phyloP scores from a whole-genome alignment of 2,329 filamentous ascomycete species.

The Incumbomyces lentus region DNA sequence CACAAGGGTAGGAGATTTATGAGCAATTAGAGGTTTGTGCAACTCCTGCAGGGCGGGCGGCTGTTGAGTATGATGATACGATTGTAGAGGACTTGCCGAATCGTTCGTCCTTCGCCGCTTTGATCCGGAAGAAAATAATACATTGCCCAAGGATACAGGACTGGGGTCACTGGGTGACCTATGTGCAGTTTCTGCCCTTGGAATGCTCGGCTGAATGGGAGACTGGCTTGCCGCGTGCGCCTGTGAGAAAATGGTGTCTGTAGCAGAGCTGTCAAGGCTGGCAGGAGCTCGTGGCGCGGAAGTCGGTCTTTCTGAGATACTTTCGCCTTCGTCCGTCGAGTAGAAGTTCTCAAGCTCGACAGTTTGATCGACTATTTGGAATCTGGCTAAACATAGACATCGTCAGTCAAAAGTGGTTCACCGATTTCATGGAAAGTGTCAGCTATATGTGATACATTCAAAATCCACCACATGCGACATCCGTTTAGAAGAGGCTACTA shows the following conservation, averaged over 20 bases:
- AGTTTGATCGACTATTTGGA: slow-evolving; percentile 21
- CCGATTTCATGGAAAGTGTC: no score
- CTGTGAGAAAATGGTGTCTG: slow-evolving; percentile 4
- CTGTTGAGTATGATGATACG: slow-evolving; percentile 10
- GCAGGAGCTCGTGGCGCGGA: slow-evolving; percentile 8
- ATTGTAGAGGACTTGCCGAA: background rate
- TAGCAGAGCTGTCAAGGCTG: slow-evolving; percentile 7
- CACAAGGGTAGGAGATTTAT: background rate
- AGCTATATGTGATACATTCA: no score
- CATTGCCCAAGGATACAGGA: slow-evolving; percentile 10
- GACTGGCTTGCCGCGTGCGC: slow-evolving; percentile 8
- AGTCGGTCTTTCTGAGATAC: slow-evolving; percentile 6
- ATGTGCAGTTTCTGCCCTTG: slow-evolving; percentile 8
- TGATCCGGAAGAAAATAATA: background rate
- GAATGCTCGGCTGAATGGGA: slow-evolving; percentile 8
- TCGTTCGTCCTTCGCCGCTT: slow-evolving; percentile 10
- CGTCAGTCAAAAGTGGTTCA: background rate
- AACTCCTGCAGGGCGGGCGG: slow-evolving; percentile 9
- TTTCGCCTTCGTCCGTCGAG: slow-evolving; percentile 14
- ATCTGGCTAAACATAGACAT: slow-evolving; percentile 12
- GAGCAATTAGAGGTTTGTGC: background rate
- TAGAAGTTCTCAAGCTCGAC: slow-evolving; percentile 21
- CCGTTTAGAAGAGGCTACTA: background rate
- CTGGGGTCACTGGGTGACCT: slow-evolving; percentile 12
- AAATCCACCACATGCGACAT: no score